These are phyloP conservation scores for Diplodia corticola DNA, from an alignment of 2,329 filamentous ascomycete genomes.

Conservation along the genomic window DNA sequence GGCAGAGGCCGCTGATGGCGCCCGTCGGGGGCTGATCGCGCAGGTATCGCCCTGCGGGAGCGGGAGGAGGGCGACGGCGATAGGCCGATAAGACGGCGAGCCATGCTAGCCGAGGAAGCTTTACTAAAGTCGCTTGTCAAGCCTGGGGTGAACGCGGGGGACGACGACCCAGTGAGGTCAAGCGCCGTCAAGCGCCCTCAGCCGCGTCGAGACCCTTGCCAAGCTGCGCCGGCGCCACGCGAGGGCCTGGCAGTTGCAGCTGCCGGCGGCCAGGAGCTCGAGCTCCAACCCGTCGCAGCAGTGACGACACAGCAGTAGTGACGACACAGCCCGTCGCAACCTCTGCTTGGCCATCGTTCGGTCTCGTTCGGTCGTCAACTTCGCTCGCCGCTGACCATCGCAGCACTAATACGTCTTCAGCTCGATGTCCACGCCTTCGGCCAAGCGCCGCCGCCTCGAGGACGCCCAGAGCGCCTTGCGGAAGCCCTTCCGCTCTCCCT, in stretches of 20 bases:
- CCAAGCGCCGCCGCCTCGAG: slow-evolving; percentile 65
- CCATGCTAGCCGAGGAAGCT: slow-evolving; percentile 4
- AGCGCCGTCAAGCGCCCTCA: neutral
- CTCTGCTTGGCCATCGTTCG: neutral
- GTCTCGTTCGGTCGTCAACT: slow-evolving; percentile 6
- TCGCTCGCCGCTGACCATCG: slow-evolving; percentile 7
- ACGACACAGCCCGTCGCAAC: neutral
- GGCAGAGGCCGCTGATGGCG: slow-evolving; percentile 12
- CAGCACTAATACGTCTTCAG: slow-evolving; percentile 16
- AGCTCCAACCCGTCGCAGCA: neutral
- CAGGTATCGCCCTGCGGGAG: neutral
- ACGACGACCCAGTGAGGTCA: neutral
- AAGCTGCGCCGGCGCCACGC: neutral
- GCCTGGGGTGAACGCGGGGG: slow-evolving; percentile 2
- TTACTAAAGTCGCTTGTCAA: slow-evolving; percentile 17
- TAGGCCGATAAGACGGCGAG: slow-evolving; percentile 7
- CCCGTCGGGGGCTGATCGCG: slow-evolving; percentile 5
- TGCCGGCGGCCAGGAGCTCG: neutral
- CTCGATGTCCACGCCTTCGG: slow-evolving; percentile 51
- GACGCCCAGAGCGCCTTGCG: slow-evolving; percentile 59
- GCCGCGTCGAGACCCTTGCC: neutral
- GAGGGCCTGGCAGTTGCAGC: neutral
- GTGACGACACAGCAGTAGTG: neutral
- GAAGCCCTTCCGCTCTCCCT: slow-evolving; percentile 72
- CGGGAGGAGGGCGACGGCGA: neutral